Evolutionary conservation across 2,329 filamentous ascomycete species (phyloP), one percentile per base, ranked within the genome.

Genomic region (Blumeria hordei): DNA sequence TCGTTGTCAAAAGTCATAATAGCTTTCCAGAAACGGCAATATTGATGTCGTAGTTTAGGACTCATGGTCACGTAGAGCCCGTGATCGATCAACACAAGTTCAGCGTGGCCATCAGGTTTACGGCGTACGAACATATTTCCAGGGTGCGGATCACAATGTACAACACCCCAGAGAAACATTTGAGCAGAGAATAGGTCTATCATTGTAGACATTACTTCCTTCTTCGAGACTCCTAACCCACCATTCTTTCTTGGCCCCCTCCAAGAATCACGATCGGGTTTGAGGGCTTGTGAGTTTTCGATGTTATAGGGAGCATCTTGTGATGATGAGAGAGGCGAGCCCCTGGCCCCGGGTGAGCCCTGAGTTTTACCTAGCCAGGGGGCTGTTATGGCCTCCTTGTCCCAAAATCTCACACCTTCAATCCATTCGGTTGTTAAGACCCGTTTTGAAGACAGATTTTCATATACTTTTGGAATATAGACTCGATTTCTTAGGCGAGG

Each of bases 351-450:
- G 3, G 86, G 84, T 32, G 84, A 90, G 3, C 85, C 86, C 58
- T 77, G 73, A 14, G 81, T 77, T 6, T 85, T 84, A 21, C 88
- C 88, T 39, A 80, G 70, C 90, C 92, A 96, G 4, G 76, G 73
- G 2, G 75, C 74, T 0, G 79, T 83, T 64, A 95, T 81, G 54
- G 82, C 75, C 56, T 85, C 80, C 66, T 93, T 93, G 63, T 96
- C 90, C 87, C 88, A 94, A 2, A 98, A 72, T 1, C 88, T 77
- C 2, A 94, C 80, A 6, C 92, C 92, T 68, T 98, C 92, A 57
- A 98, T 93, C 92, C 92, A 98, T 67, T 98, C 92, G 0, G 90
- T 88, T 0, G 88, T 93, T 72, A 98, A 82, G 52, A 98, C 80
- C 39, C 92, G 77, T 64, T 74, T 83, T 14, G 84, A 88, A 54